Conservation (phyloP, 768 basidiomycete species). For the Termitomyces titanicus region DNA sequence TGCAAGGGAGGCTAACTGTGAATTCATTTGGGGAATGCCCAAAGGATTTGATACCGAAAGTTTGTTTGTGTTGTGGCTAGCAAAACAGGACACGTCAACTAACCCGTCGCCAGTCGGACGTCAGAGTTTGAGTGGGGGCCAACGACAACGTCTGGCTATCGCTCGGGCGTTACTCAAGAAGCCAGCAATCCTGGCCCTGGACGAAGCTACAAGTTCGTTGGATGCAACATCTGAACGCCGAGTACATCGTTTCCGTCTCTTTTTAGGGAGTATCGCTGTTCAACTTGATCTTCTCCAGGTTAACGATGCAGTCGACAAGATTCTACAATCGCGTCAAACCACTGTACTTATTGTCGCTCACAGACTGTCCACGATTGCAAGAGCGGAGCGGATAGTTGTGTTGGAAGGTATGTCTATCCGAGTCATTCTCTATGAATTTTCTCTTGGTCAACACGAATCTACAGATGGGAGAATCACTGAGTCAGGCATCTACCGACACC, state of each 20-base stretch:
- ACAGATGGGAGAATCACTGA: constrained; percentile 77
- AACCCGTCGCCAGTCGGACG: constrained; percentile 49
- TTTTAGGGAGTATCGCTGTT: not conserved
- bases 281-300: constrained; percentile 38
- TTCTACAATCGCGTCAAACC: constrained; percentile 72
- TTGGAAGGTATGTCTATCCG: constrained; percentile 66
- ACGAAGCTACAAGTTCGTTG: constrained; percentile 86
- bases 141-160: constrained; percentile 78
- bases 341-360: constrained; percentile 91
- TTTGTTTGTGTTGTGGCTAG: constrained; percentile 30
- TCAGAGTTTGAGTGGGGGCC: constrained; percentile 72
- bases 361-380: constrained; percentile 83
- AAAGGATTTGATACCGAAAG: constrained; percentile 92
- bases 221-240: constrained; percentile 88
- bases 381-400: constrained; percentile 87
- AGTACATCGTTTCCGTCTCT: constrained; percentile 31
- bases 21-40: constrained; percentile 94
- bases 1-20: constrained; percentile 90
- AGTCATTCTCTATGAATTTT: not conserved
- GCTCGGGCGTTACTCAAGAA: constrained; percentile 86
- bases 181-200: constrained; percentile 82
- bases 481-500: constrained; percentile 74
- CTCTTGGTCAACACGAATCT: not conserved
- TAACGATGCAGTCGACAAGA: constrained; percentile 89
- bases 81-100: not conserved